Conservation (phyloP, 2,329 filamentous ascomycete genomes). For the Colletotrichum higginsianum region DNA sequence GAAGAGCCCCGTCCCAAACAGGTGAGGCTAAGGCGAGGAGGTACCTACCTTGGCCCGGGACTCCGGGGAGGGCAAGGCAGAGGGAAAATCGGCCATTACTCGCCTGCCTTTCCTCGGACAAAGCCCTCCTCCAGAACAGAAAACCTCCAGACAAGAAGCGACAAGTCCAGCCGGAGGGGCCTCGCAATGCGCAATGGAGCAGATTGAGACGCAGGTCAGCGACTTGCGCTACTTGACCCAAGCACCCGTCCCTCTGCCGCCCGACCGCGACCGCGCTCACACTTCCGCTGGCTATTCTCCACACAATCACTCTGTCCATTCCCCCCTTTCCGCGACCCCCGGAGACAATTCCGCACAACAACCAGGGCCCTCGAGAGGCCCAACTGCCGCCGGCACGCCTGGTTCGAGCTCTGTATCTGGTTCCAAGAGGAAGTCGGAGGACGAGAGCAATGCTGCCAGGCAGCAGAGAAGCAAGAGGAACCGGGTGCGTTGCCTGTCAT, state of each 20-base stretch:
- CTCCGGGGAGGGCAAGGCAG: slow-evolving; percentile 4
- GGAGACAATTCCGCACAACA: slow-evolving; percentile 65
- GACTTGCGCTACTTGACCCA: slow-evolving; percentile 67
- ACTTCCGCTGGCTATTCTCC: slow-evolving; percentile 44
- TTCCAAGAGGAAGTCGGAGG: slow-evolving; percentile 56
- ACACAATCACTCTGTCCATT: slow-evolving; percentile 47
- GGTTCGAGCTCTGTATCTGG: slow-evolving; percentile 35
- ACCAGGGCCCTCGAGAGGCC: slow-evolving; percentile 32
- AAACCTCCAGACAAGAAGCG: slow-evolving; percentile 1
- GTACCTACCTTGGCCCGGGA: slow-evolving; percentile 26
- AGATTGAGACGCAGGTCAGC: slow-evolving; percentile 68
- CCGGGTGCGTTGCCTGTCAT: slow-evolving; percentile 59
- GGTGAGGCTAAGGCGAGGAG: slow-evolving; percentile 24
- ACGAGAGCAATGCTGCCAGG: slow-evolving; percentile 59
- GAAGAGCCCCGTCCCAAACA: slow-evolving; percentile 11
- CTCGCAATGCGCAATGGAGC: slow-evolving; percentile 60
- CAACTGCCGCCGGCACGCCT: slow-evolving; percentile 32
- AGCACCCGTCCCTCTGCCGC: slow-evolving; percentile 50
- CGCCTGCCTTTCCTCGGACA: slow-evolving; percentile 23
- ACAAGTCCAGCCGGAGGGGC: slow-evolving; percentile 19
- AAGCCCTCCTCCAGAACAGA: not conserved
- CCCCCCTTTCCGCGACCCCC: slow-evolving; percentile 52
- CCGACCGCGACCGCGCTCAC: slow-evolving; percentile 45
- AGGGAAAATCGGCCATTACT: slow-evolving; percentile 36
- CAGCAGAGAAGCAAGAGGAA: slow-evolving; percentile 74